Conservation (phyloP, 2,329 filamentous ascomycete species). For the Scopulariopsis brevicaulis region DNA sequence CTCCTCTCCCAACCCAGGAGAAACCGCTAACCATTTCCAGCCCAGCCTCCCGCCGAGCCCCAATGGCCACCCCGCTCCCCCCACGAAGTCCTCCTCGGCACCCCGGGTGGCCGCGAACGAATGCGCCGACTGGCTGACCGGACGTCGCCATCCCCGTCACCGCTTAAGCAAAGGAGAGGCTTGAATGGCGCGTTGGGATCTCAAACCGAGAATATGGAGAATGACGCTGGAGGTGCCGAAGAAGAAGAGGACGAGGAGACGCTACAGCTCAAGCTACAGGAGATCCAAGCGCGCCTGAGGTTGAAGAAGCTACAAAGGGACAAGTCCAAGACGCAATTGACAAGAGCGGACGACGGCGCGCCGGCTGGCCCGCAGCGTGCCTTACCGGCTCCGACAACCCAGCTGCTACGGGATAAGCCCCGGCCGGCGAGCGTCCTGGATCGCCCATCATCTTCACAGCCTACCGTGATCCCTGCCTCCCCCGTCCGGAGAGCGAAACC, state of each 20-base stretch:
- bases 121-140: conserved; percentile 57
- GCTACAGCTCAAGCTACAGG: conserved; percentile 72
- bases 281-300: conserved; percentile 78
- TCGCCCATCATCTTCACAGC: not conserved
- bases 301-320: conserved; percentile 74
- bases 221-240: conserved; percentile 26
- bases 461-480: conserved; percentile 50
- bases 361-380: not conserved
- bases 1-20: not conserved
- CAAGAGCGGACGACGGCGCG: not conserved
- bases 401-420: not conserved
- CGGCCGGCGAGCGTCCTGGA: not conserved
- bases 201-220: conserved; percentile 19
- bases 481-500: conserved; percentile 52
- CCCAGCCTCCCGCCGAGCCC: conserved; percentile 22
- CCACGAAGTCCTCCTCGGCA: conserved; percentile 50
- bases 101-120: conserved; percentile 70
- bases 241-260: conserved; percentile 84
- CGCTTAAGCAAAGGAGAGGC: conserved; percentile 19
- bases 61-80: conserved; percentile 60
- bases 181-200: conserved; percentile 1
- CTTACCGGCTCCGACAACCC: not conserved
- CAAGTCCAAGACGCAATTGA: conserved; percentile 22
- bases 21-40: not conserved
- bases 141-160: conserved; percentile 58